These are phyloP conservation scores for Aaosphaeria pasadenensis DNA, from an alignment of 2,329 filamentous ascomycete species.

Conservation along the genomic window DNA sequence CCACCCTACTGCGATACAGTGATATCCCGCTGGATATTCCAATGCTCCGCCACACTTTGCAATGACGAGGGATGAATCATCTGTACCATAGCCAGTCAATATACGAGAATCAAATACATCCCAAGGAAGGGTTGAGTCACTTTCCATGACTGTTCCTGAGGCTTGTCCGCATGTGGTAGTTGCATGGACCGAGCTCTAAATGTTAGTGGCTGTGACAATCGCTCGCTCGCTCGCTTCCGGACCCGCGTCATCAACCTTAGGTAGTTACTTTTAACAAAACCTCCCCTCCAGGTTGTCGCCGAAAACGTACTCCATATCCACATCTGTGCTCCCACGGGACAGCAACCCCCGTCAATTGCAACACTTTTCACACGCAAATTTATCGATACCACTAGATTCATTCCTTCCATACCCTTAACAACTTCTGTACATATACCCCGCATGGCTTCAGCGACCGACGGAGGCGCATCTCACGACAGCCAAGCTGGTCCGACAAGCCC, in stretches of 20 bases:
- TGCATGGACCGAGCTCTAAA: constrained; percentile 7
- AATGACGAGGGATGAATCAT: constrained; percentile 2
- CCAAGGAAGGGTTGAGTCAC: constrained; percentile 18
- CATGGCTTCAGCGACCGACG: constrained; percentile 29
- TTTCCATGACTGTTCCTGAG: constrained; percentile 10
- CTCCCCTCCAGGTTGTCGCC: not conserved
- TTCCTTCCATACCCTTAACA: not conserved
- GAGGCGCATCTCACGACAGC: constrained; percentile 17
- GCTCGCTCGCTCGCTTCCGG: constrained; percentile 21
- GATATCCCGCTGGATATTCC: not conserved
- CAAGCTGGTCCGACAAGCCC: constrained; percentile 23
- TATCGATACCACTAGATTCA: not conserved
- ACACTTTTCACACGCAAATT: not conserved
- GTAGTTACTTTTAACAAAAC: constrained; percentile 1
- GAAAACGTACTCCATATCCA: not conserved
- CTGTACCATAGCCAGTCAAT: constrained; percentile 13
- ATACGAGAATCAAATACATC: constrained; percentile 12
- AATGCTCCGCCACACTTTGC: not conserved
- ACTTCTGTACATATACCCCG: constrained; percentile 15
- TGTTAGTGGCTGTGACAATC: constrained; percentile 7
- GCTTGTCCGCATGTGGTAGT: constrained; percentile 10
- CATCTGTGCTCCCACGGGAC: not conserved
- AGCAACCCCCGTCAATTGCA: no score
- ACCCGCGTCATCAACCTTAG: constrained; percentile 2
- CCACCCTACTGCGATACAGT: no score